Evolutionary conservation across 805 yeast species (phyloP).

Genomic region (Teunomyces aglyptinius): DNA sequence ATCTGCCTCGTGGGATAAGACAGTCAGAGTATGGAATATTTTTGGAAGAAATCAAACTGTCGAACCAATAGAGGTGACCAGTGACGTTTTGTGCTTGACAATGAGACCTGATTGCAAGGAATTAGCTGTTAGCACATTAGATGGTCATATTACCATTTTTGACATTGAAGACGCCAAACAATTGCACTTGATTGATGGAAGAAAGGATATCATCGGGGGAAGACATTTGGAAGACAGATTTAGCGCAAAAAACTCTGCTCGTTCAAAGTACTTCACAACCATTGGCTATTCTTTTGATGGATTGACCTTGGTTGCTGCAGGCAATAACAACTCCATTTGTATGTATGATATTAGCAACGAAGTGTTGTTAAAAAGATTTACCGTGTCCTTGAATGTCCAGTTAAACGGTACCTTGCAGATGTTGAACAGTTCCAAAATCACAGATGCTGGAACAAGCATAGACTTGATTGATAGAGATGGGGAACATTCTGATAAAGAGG

Average conservation of each 20-base stretch:
- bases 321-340: slow-evolving; percentile 88
- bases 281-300: slow-evolving; percentile 90
- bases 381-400: slow-evolving; percentile 85
- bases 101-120: slow-evolving; percentile 93
- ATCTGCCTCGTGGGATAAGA: slow-evolving; percentile 95
- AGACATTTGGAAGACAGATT: slow-evolving; percentile 81
- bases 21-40: slow-evolving; percentile 89
- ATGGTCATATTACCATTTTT: slow-evolving; percentile 83
- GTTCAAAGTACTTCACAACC: slow-evolving; percentile 81
- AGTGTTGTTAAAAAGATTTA: slow-evolving; percentile 77
- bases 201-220: slow-evolving; percentile 83
- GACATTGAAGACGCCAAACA: slow-evolving; percentile 81
- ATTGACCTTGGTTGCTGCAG: slow-evolving; percentile 82
- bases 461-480: slow-evolving; percentile 83
- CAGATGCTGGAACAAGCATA: slow-evolving; percentile 77
- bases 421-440: slow-evolving; percentile 77
- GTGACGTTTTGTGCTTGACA: slow-evolving; percentile 80
- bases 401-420: slow-evolving; percentile 81
- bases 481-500: slow-evolving; percentile 82
- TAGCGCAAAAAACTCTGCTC: slow-evolving; percentile 70
- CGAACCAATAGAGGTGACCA: slow-evolving; percentile 83
- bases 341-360: slow-evolving; percentile 87
- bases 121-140: slow-evolving; percentile 82
- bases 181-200: slow-evolving; percentile 79
- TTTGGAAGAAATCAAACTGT: slow-evolving; percentile 84